A percentile compares a stretch with the other conserved stretches of the same genome.
Evolutionary conservation across 208 protist species (phyloP).

Genomic region (Trypanosoma boissoni): DNA sequence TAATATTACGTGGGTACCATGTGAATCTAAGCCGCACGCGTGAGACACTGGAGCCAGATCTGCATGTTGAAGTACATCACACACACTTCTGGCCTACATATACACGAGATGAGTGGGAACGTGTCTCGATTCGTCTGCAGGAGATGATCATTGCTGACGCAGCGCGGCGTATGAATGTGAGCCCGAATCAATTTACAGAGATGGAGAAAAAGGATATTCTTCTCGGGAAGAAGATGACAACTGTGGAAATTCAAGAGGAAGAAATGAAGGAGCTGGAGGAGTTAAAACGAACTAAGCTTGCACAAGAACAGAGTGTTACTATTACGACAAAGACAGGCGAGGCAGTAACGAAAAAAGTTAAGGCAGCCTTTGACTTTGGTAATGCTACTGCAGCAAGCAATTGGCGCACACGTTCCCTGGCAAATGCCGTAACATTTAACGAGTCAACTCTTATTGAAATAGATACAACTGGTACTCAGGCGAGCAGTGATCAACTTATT

Average conservation of each 20-base stretch:
- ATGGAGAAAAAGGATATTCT: conserved; percentile 99
- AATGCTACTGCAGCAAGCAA: conserved; percentile 60
- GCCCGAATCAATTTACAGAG: conserved; percentile 98
- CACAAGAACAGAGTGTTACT: conserved; percentile 56
- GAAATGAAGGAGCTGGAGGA: conserved; percentile 99
- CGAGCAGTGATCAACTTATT: conserved; percentile 79
- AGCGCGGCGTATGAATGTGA: conserved; percentile 99
- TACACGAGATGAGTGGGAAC: conserved; percentile 98
- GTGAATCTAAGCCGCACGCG: conserved; percentile 97
- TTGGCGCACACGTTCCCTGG: conserved; percentile 79
- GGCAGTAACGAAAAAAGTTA: conserved; percentile 74
- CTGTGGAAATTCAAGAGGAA: conserved; percentile 98
- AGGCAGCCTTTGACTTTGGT: conserved; percentile 85
- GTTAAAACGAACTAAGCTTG: conserved; percentile 84
- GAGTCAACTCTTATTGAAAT: conserved; percentile 62
- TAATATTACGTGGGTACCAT: conserved; percentile 98
- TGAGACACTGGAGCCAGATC: conserved; percentile 97
- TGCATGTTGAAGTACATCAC: conserved; percentile 94
- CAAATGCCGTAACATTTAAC: conserved; percentile 72
- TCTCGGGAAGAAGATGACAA: conserved; percentile 99
- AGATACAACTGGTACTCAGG: conserved; percentile 54
- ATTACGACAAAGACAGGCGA: conserved; percentile 66
- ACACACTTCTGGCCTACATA: conserved; percentile 99
- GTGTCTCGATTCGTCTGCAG: conserved; percentile 98
- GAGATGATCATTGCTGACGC: conserved; percentile 99